Evolutionary conservation across 2,329 filamentous ascomycete genomes (phyloP).

Genomic region (Colletotrichum abscissum): DNA sequence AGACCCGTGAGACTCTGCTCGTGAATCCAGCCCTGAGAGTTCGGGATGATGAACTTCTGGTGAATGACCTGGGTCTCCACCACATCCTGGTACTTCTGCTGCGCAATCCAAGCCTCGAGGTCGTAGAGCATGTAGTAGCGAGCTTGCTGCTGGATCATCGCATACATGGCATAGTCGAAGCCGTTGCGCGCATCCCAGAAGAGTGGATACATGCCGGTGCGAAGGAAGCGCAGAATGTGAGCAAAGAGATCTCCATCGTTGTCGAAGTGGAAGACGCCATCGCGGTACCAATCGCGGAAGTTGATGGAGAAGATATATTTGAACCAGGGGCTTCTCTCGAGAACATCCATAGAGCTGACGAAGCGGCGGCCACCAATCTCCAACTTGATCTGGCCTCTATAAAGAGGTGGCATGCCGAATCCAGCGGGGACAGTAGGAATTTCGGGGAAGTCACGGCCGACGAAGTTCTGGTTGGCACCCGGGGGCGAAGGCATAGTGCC

Average conservation of each 20-base stretch:
- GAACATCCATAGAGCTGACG: slow-evolving; percentile 29
- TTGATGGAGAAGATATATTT: slow-evolving; percentile 26
- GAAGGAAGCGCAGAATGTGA: slow-evolving; percentile 49
- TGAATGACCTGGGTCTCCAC: slow-evolving; percentile 31
- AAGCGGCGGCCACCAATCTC: slow-evolving; percentile 37
- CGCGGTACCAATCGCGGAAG: slow-evolving; percentile 20
- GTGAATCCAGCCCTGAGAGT: slow-evolving; percentile 9
- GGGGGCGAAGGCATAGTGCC: neutral
- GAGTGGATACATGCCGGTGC: slow-evolving; percentile 46
- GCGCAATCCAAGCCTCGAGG: slow-evolving; percentile 41
- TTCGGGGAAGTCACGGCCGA: neutral
- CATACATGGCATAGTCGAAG: slow-evolving; percentile 49
- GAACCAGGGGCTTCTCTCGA: slow-evolving; percentile 29
- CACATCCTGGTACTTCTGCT: slow-evolving; percentile 36
- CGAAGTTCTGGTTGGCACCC: neutral
- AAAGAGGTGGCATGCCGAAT: slow-evolving; percentile 9
- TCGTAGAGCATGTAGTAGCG: slow-evolving; percentile 44
- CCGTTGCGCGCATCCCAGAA: slow-evolving; percentile 44
- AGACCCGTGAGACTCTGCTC: neutral
- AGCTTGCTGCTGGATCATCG: slow-evolving; percentile 46
- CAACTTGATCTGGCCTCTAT: slow-evolving; percentile 18
- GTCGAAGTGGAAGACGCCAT: slow-evolving; percentile 44
- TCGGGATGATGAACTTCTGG: slow-evolving; percentile 2
- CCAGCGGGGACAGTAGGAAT: neutral
- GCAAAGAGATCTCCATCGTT: slow-evolving; percentile 49